Percentiles rank a stretch among this genome's conserved stretches.
Evolutionary conservation across 1,284 basidiomycete genomes (phyloP).

Genomic region (Inonotus obliquus): DNA sequence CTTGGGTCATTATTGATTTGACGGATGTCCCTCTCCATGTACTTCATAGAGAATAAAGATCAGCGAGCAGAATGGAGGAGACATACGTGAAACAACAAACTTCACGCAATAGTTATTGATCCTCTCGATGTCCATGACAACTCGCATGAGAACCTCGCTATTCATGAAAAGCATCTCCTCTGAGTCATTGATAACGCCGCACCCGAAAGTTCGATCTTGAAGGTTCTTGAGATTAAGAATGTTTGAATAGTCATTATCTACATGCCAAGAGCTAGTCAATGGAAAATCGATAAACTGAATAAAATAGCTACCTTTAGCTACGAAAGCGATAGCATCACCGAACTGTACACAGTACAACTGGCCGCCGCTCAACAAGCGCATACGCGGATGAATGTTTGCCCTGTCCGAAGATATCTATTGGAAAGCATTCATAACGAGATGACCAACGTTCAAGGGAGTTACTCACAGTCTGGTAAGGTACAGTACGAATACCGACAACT

Average conservation of each 20-base stretch:
- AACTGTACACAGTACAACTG: constrained; percentile 61
- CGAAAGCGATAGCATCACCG: constrained; percentile 71
- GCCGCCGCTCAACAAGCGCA: constrained; percentile 54
- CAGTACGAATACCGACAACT: constrained; percentile 45
- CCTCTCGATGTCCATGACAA: constrained; percentile 54
- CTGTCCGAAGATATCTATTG: constrained; percentile 57
- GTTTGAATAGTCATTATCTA: constrained; percentile 67
- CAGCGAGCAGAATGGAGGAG: background rate
- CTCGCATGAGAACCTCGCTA: constrained; percentile 63
- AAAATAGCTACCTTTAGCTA: constrained; percentile 48
- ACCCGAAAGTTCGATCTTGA: constrained; percentile 63
- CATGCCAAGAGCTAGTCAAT: background rate
- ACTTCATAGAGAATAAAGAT: constrained; percentile 30
- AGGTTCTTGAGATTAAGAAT: constrained; percentile 66
- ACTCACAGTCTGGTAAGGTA: constrained; percentile 73
- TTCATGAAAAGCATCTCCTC: constrained; percentile 58
- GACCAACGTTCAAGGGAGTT: background rate
- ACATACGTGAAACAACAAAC: constrained; percentile 34
- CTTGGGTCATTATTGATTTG: constrained; percentile 83
- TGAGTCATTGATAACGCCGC: constrained; percentile 50
- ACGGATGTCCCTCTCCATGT: constrained; percentile 65
- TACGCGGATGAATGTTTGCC: constrained; percentile 64
- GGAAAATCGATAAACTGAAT: background rate
- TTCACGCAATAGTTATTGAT: constrained; percentile 53
- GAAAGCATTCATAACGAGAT: constrained; percentile 5